Base-by-base conservation (phyloP, 2,329 filamentous ascomycete species). In the Ophiostoma ulmi region DNA sequence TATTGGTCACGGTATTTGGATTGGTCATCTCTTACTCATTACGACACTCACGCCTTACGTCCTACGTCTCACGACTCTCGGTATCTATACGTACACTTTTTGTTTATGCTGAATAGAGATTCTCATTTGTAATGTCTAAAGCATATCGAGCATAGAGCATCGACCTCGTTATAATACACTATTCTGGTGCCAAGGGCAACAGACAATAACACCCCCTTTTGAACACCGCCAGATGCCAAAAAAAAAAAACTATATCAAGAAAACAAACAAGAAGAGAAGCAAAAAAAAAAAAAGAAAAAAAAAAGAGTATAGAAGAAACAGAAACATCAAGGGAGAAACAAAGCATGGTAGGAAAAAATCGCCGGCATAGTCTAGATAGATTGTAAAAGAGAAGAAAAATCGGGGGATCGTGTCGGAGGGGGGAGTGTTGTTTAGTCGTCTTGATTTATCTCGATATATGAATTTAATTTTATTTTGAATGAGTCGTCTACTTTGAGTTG, bases 381-480 rank as follows among this genome's bases (percentile, higher is more conserved):
- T 39, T 39, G 20, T 1, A 38, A 64, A 58, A 61, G n/a, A 70
- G 31, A 39, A 58, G 22, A n/a, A 22, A 41, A 8, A 41, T 13
- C 48, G 48, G 35, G 35, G 41, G 36, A 41, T 70, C 61, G 44
- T 58, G 44, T 38, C 13, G n/a, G 68, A 70, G 61, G n/a, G 64
- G 61, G 69, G 20, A 58, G 65, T 41, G 31, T 13, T 3, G n/a
- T 41, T 35, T 31, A 8, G 61, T 22, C 35, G 41, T 52, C 22
- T 13, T 64, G 5, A n/a, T 36, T 38, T 48, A 35, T 55, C 22
- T 63, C 38, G 35, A 39, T 65, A 22, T 36, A 14, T 39, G 35
- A 3, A 38, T 75, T n/a, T 72, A 48, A 20, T 69, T 69, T 74
- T 65, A 5, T 13, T 17, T 36, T 67, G 75, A 71, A 31, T 31